phyloP scores from a whole-genome alignment of 192 early-diverging fungal species.

The Gryganskiella cystojenkinii region DNA sequence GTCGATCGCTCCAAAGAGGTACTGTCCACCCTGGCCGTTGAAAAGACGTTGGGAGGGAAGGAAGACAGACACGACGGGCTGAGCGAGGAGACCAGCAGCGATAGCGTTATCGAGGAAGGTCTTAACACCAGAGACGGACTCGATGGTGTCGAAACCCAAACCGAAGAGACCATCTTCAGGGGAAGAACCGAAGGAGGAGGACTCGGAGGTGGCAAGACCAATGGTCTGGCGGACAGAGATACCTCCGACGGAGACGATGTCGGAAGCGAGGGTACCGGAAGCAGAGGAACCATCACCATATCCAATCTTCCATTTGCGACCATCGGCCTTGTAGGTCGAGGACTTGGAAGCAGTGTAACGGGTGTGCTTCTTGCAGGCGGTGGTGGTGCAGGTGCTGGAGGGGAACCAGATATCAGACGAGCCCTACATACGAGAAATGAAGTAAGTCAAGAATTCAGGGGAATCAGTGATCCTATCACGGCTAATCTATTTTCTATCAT shows the following conservation, averaged over 20 bases:
- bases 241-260: slow-evolving; percentile 66
- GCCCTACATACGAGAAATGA: slow-evolving; percentile 14
- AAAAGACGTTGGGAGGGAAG: slow-evolving; percentile 54
- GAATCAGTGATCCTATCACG: too few relatives aligned
- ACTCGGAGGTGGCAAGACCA: slow-evolving; percentile 64
- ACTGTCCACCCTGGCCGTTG: slow-evolving; percentile 52
- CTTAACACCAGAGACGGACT: slow-evolving; percentile 38
- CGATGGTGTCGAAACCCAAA: slow-evolving; percentile 62
- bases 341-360: slow-evolving; percentile 56
- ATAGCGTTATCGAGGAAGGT: slow-evolving; percentile 64
- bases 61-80: slow-evolving; percentile 68
- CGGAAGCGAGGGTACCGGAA: slow-evolving; percentile 41
- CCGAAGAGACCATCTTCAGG: slow-evolving; percentile 69
- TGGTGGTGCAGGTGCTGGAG: slow-evolving; percentile 49
- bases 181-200: slow-evolving; percentile 57
- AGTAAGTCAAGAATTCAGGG: too few relatives aligned
- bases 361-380: slow-evolving; percentile 31
- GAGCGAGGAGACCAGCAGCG: slow-evolving; percentile 57
- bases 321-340: slow-evolving; percentile 60
- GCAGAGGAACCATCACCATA: slow-evolving; percentile 68
- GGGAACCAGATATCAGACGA: slow-evolving; percentile 66
- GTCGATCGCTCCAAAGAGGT: slow-evolving; percentile 64
- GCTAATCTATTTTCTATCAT: too few relatives aligned
- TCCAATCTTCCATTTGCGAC: slow-evolving; percentile 64
- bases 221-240: slow-evolving; percentile 66